Evolutionary conservation across 2,329 filamentous ascomycete species (phyloP).

Genomic region (Sphaerulina vaccinii): DNA sequence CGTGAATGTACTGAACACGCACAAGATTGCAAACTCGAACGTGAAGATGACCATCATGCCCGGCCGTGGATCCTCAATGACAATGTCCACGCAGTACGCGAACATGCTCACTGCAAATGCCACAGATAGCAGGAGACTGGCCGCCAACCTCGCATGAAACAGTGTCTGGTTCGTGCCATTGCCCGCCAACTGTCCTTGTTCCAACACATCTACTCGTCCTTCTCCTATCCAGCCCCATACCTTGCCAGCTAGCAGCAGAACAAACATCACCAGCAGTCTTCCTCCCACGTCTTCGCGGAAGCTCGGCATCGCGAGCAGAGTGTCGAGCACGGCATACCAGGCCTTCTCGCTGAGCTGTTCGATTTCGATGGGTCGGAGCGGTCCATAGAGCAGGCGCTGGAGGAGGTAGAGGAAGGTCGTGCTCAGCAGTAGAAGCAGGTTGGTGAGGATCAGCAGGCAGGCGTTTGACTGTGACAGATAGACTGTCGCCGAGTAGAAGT

Average conservation of each 20-base stretch:
- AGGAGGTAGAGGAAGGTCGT: constrained; percentile 80
- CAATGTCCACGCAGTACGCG: constrained; percentile 74
- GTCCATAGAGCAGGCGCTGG: constrained; percentile 86
- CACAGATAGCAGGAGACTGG: constrained; percentile 76
- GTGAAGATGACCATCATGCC: constrained; percentile 99
- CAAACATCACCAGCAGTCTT: constrained; percentile 96
- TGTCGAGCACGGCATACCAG: constrained; percentile 98
- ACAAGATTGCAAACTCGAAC: constrained; percentile 90
- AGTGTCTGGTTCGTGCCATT: constrained; percentile 75
- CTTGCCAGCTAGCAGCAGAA: constrained; percentile 85
- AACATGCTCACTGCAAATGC: constrained; percentile 78
- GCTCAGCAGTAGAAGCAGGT: constrained; percentile 80
- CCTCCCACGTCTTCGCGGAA: constrained; percentile 93
- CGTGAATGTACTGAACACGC: constrained; percentile 77
- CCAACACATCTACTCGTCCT: constrained; percentile 86
- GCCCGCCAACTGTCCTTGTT: constrained; percentile 70
- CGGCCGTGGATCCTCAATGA: constrained; percentile 82
- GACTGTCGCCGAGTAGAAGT: constrained; percentile 97
- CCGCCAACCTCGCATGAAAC: constrained; percentile 79
- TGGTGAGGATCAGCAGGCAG: constrained; percentile 90
- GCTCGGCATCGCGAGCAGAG: constrained; percentile 95
- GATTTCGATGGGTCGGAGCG: constrained; percentile 86
- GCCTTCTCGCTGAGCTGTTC: constrained; percentile 97
- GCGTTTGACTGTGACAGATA: constrained; percentile 96
- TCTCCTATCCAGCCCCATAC: constrained; percentile 99